Evolutionary conservation across 129 eudicot species (phyloP).

Genomic region (Escallonia herrerae): DNA sequence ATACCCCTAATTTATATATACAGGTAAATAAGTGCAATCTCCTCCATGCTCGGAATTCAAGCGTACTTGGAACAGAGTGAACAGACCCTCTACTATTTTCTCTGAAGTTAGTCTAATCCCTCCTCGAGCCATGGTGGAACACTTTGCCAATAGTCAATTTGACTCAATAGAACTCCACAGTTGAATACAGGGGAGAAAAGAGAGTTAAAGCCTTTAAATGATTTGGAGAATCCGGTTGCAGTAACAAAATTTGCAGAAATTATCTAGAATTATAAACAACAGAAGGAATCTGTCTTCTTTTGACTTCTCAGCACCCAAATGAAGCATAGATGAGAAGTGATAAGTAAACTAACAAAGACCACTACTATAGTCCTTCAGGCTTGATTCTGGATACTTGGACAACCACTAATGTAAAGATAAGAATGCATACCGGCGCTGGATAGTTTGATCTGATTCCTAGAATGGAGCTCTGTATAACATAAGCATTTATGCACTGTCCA

Average conservation of each 20-base stretch:
- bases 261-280: too few relatives aligned
- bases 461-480: conserved; percentile 65
- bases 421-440: conserved; percentile 57
- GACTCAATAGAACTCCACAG: background rate
- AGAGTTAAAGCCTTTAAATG: too few relatives aligned
- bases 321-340: background rate
- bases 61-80: too few relatives aligned
- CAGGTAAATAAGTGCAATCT: too few relatives aligned
- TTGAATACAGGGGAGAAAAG: too few relatives aligned
- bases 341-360: background rate
- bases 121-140: background rate
- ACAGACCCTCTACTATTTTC: background rate
- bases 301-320: conserved; percentile 1
- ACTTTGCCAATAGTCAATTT: background rate
- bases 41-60: too few relatives aligned
- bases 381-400: background rate
- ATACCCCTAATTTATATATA: too few relatives aligned
- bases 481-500: conserved; percentile 65
- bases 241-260: too few relatives aligned
- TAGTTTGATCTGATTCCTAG: conserved; percentile 72
- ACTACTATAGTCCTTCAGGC: background rate
- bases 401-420: background rate
- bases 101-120: background rate
- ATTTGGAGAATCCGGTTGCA: too few relatives aligned
- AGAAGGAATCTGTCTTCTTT: background rate